A percentile compares a stretch with the other conserved stretches of the same genome.
Conservation (phyloP, 441 rosid species). For the Hura crepitans region DNA sequence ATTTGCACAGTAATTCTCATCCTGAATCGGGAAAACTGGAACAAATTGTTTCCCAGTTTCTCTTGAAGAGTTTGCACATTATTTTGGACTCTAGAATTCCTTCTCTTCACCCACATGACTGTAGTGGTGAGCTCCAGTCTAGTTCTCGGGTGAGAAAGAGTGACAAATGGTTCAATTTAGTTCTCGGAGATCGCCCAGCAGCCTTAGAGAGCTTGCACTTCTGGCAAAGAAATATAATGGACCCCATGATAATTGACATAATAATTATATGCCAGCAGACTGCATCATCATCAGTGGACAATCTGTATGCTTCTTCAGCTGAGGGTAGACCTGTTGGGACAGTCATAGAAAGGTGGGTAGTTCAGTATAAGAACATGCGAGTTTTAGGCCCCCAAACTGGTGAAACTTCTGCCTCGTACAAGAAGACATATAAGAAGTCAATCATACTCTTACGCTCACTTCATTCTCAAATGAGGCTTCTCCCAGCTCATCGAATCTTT, state of each 20-base stretch:
- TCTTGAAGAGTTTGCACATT: constrained; percentile 70
- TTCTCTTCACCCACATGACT: constrained; percentile 49
- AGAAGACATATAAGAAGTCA: constrained; percentile 76
- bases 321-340: constrained; percentile 40
- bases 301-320: constrained; percentile 32
- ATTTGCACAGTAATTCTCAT: constrained; percentile 37
- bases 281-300: constrained; percentile 34
- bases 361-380: constrained; percentile 60
- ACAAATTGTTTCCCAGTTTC: constrained; percentile 65
- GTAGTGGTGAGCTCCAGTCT: constrained; percentile 32
- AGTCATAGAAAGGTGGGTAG: constrained; percentile 81
- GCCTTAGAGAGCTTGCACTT: constrained; percentile 61
- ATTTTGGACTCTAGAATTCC: constrained; percentile 75
- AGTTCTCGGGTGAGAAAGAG: constrained; percentile 49
- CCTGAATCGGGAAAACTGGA: constrained; percentile 57
- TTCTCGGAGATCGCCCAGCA: constrained; percentile 77
- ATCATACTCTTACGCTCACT: constrained; percentile 69
- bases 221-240: constrained; percentile 66
- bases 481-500: constrained; percentile 71
- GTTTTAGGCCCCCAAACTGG: constrained; percentile 37
- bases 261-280: constrained; percentile 52
- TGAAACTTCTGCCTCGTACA: constrained; percentile 50
- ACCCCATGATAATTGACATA: constrained; percentile 75
- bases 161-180: constrained; percentile 88
- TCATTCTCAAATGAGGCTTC: constrained; percentile 64